These are phyloP conservation scores for Penicillium digitatum DNA, from an alignment of 2,329 filamentous ascomycete genomes.

Conservation along the genomic window DNA sequence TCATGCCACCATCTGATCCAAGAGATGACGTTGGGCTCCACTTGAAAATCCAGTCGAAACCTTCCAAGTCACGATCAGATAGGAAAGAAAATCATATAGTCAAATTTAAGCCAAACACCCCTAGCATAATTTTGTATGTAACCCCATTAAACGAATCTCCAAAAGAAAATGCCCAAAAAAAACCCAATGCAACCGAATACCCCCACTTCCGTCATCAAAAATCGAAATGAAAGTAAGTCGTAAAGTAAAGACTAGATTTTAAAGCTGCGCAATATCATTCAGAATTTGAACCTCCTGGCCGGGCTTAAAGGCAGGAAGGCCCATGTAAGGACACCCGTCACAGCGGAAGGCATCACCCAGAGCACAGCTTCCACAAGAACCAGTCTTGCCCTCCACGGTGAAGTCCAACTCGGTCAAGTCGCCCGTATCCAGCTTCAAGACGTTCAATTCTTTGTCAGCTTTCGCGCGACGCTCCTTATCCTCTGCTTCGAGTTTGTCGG, in stretches of 20 bases:
- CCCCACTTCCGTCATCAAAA: conserved; percentile 3
- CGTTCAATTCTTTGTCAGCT: conserved; percentile 56
- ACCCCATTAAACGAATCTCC: background rate
- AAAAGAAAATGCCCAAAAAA: background rate
- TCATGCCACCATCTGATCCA: conserved; percentile 4
- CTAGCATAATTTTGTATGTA: conserved; percentile 4
- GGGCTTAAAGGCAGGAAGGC: conserved; percentile 91
- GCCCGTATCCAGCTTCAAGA: conserved; percentile 64
- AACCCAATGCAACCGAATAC: background rate
- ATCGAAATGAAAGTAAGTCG: background rate
- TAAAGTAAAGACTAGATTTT: conserved; percentile 1
- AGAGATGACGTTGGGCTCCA: conserved; percentile 8
- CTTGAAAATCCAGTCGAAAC: background rate
- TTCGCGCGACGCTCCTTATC: conserved; percentile 64
- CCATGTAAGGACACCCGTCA: conserved; percentile 75
- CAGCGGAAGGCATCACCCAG: conserved; percentile 85
- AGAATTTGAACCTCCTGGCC: conserved; percentile 88
- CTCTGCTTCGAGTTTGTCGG: conserved; percentile 79
- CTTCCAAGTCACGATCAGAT: background rate
- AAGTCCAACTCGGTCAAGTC: conserved; percentile 87
- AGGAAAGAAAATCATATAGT: background rate
- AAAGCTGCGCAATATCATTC: conserved; percentile 83
- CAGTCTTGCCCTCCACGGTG: conserved; percentile 94
- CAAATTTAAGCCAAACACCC: background rate
- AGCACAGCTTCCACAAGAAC: conserved; percentile 90